A percentile compares a stretch with the other conserved stretches of the same genome.
Conservation (phyloP, 495 filamentous ascomycete genomes). For the Coniosporium apollinis region DNA sequence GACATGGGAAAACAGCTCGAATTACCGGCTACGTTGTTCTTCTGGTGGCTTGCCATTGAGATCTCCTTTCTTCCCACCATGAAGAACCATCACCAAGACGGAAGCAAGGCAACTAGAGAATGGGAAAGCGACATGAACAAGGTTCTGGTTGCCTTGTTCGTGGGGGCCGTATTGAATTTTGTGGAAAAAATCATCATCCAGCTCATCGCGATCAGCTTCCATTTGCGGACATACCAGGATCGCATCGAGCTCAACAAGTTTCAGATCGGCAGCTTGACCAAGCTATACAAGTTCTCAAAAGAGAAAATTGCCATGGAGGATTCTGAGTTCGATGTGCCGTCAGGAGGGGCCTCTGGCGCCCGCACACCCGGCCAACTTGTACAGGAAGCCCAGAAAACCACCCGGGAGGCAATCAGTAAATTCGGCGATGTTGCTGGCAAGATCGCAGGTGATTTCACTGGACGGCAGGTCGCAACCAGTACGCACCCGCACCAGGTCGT, state of each 20-base stretch:
- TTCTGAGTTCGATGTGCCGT: conserved; percentile 46
- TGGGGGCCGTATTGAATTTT: conserved; percentile 64
- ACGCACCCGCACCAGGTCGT: conserved; percentile 71
- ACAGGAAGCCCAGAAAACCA: conserved; percentile 46
- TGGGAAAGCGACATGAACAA: conserved; percentile 80
- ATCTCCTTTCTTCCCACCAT: conserved; percentile 54
- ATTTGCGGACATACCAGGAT: conserved; percentile 78
- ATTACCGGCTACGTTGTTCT: conserved; percentile 70
- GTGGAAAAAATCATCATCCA: conserved; percentile 90
- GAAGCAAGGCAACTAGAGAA: conserved; percentile 29
- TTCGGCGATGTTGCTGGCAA: conserved; percentile 80
- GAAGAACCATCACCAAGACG: conserved; percentile 56
- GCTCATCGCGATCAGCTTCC: conserved; percentile 86
- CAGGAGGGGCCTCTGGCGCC: conserved; percentile 34
- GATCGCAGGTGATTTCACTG: conserved; percentile 90
- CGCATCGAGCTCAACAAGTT: conserved; percentile 89
- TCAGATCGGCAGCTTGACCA: conserved; percentile 61
- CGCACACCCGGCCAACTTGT: conserved; percentile 53
- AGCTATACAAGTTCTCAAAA: conserved; percentile 71
- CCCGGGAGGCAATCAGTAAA: conserved; percentile 54
- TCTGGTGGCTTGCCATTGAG: conserved; percentile 81
- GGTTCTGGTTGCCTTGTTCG: conserved; percentile 68
- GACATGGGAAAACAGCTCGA: conserved; percentile 80
- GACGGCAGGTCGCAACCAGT: conserved; percentile 52
- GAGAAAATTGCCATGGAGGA: conserved; percentile 54